These are phyloP conservation scores for Paraleonurus japonicus DNA, from an alignment of 257 asterid species.

Conservation along the genomic window DNA sequence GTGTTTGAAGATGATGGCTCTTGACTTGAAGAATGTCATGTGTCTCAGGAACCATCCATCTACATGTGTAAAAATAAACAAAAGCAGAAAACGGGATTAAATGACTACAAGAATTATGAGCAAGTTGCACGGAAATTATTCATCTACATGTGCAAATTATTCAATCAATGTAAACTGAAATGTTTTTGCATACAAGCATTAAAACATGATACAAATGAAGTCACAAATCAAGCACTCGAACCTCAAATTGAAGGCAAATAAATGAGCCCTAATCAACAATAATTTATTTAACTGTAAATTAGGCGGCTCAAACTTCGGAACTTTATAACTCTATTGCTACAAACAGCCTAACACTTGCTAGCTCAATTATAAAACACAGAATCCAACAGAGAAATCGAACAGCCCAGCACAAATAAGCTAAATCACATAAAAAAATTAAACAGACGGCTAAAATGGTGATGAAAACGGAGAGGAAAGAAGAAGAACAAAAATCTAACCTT, in stretches of 20 bases:
- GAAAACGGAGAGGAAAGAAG: neutral
- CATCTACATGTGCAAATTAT: no score
- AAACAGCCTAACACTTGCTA: conserved; percentile 8
- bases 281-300: conserved; percentile 25
- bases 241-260: neutral
- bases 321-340: conserved; percentile 14
- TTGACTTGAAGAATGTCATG: conserved; percentile 38
- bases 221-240: neutral
- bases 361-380: conserved; percentile 20
- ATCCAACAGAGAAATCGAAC: neutral
- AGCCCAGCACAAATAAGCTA: conserved; percentile 8
- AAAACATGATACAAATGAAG: neutral
- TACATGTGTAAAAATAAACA: conserved; percentile 31
- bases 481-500: conserved; percentile 8
- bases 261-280: conserved; percentile 4
- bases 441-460: neutral
- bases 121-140: neutral
- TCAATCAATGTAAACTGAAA: no score
- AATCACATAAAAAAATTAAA: neutral
- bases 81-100: conserved; percentile 29
- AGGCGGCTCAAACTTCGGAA: conserved; percentile 17
- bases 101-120: neutral
- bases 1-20: conserved; percentile 33
- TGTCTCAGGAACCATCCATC: conserved; percentile 38
- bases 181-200: neutral